Evolutionary conservation across 352 stramenopile species (phyloP), one percentile per base, ranked within the genome.

Genomic region (Phytophthora sp.): DNA sequence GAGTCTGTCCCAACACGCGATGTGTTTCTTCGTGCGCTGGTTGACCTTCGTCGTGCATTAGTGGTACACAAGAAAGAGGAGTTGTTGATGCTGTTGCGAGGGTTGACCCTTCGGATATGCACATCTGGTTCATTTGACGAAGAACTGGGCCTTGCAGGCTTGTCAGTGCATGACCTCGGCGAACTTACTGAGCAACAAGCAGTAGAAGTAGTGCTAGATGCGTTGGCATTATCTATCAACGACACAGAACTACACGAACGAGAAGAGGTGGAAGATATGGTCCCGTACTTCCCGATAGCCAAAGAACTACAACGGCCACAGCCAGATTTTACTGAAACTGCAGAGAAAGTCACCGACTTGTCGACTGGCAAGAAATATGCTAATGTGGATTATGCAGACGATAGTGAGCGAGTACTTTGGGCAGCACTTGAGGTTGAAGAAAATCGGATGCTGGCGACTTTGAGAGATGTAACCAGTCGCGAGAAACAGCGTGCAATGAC

Each of bases 391-490:
- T 62, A 62, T 42, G 54, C 73, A 34, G 82, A 94, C 20, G 74
- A 82, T 0, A 65, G 63, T 21, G 81, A 91, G 37, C 73, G 76
- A 1, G 72, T 89, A 3, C 46, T 94, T 17, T 90, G 78, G 76
- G 87, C 87, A 44, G 84, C 82, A 9, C 70, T 92, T 1, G 83
- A 94, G 66, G 87, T 95, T 1, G 87, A 95, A 63, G 85, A 94
- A 34, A 92, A 90, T 34, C 69, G 84, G 1, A 89, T 93, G 79
- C 32, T 87, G 20, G 84, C 88, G 21, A 77, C 69, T 5, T 46
- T 93, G 3, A 76, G 75, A 17, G 75, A 90, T 15, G 71, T 89
- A 1, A 58, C 52, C 0, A 57, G 31, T 23, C 75, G 77, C 9
- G 81, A 90, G 48, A 63, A 52, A 0, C 54, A 84, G 46, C 72